Conservation (phyloP, 2,329 filamentous ascomycete species). For the Neopestalotiopsis sp. region DNA sequence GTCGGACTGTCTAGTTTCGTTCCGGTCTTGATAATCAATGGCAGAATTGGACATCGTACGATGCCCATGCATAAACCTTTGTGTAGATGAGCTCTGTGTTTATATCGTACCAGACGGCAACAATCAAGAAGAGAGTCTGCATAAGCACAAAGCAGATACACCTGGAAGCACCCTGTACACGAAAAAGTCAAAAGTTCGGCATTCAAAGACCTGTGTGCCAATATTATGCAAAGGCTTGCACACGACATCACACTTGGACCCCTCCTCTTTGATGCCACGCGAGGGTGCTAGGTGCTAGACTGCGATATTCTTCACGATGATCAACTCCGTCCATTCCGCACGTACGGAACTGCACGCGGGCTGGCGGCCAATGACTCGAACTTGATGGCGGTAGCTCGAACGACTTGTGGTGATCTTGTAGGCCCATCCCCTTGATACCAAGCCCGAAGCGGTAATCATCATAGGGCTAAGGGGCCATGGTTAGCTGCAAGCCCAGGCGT, state of each 20-base stretch:
- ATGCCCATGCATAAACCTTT: no score
- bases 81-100: no score
- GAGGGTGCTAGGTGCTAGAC: background rate
- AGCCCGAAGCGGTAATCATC: constrained; percentile 1
- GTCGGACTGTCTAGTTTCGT: background rate
- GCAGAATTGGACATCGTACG: no score
- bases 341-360: background rate
- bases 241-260: background rate
- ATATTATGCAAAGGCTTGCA: background rate
- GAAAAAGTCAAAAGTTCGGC: no score
- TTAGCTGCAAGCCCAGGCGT: background rate
- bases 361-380: background rate
- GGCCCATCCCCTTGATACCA: background rate
- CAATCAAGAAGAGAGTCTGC: no score
- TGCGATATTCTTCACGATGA: background rate
- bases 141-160: no score
- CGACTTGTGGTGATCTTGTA: background rate
- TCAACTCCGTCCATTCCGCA: background rate
- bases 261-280: background rate
- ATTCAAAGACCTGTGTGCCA: background rate
- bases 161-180: no score
- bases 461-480: background rate
- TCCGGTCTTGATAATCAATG: background rate
- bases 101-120: no score
- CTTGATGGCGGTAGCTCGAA: background rate